Percentiles rank a stretch among this genome's conserved stretches.
phyloP scores from a whole-genome alignment of 2,329 filamentous ascomycete genomes.

The Monosporascus cannonballus region DNA sequence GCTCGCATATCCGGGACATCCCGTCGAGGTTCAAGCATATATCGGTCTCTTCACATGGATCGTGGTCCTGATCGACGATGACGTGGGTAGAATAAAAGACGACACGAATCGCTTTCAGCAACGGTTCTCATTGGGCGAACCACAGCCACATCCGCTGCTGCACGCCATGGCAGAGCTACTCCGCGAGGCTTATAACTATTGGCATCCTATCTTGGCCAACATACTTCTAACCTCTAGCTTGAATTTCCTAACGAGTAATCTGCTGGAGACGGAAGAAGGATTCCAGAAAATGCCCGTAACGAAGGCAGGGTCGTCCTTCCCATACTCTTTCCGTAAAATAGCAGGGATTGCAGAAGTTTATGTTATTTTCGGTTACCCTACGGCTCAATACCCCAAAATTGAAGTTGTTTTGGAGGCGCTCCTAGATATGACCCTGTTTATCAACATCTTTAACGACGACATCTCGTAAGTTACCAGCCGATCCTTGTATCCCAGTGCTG shows the following conservation, averaged over 20 bases:
- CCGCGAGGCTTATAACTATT: conserved; percentile 12
- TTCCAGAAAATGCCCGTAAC: conserved; percentile 13
- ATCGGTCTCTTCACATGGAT: conserved; percentile 17
- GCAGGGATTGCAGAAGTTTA: conserved; percentile 15
- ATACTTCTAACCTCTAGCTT: conserved; percentile 12
- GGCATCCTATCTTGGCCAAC: conserved; percentile 11
- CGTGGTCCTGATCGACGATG: conserved; percentile 18
- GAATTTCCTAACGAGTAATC: conserved; percentile 14
- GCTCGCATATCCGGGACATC: conserved; percentile 15
- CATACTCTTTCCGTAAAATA: conserved; percentile 14
- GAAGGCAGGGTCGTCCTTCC: conserved; percentile 9
- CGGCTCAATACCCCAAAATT: conserved; percentile 13
- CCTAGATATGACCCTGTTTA: conserved; percentile 15
- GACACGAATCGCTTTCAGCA: conserved; percentile 11
- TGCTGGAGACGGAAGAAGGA: conserved; percentile 13
- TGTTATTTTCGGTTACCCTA: conserved; percentile 17
- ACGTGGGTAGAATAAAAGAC: conserved; percentile 11
- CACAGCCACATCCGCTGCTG: conserved; percentile 12
- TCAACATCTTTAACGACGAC: conserved; percentile 16
- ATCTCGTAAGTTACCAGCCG: conserved; percentile 11
- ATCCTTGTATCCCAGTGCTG: not conserved
- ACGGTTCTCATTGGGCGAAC: conserved; percentile 12
- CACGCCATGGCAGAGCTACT: conserved; percentile 5
- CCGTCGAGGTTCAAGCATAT: conserved; percentile 10
- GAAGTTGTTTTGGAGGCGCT: conserved; percentile 12